These are phyloP conservation scores for Globisporangium carolinianum DNA, from an alignment of 352 stramenopile genomes.

Conservation along the genomic window DNA sequence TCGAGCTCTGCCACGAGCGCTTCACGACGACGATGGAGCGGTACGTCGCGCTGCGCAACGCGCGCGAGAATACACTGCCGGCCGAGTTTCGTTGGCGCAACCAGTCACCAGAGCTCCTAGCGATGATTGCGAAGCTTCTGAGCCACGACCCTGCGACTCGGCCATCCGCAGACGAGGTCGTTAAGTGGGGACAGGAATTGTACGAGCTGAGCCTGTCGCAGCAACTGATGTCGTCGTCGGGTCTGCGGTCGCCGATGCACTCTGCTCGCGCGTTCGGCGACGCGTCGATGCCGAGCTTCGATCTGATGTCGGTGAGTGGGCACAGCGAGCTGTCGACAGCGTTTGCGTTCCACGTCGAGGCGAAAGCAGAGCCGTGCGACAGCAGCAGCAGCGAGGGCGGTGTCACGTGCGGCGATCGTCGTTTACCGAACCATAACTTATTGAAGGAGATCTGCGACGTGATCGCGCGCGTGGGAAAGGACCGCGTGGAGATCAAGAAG, in stretches of 20 bases:
- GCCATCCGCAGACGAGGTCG: constrained; percentile 56
- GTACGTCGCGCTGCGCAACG: constrained; percentile 71
- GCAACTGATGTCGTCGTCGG: constrained; percentile 45
- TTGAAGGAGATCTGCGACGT: constrained; percentile 81
- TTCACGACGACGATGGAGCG: constrained; percentile 89
- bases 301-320: constrained; percentile 8
- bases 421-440: constrained; percentile 80
- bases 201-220: constrained; percentile 59
- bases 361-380: constrained; percentile 29
- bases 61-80: constrained; percentile 67
- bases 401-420: constrained; percentile 33
- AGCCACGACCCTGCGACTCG: constrained; percentile 41
- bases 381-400: constrained; percentile 25
- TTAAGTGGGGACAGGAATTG: constrained; percentile 72
- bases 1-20: constrained; percentile 85
- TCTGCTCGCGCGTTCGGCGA: constrained; percentile 11
- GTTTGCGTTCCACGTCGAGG: constrained; percentile 68
- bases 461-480: constrained; percentile 47
- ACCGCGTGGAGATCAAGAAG: constrained; percentile 75
- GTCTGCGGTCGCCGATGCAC: constrained; percentile 41
- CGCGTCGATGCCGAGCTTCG: constrained; percentile 16
- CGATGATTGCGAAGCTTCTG: constrained; percentile 60
- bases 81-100: constrained; percentile 36
- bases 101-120: constrained; percentile 57
- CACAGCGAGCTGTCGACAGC: constrained; percentile 15